Evolutionary conservation across 78 protist species (phyloP).

Genomic region (Protostelium mycophagum): DNA sequence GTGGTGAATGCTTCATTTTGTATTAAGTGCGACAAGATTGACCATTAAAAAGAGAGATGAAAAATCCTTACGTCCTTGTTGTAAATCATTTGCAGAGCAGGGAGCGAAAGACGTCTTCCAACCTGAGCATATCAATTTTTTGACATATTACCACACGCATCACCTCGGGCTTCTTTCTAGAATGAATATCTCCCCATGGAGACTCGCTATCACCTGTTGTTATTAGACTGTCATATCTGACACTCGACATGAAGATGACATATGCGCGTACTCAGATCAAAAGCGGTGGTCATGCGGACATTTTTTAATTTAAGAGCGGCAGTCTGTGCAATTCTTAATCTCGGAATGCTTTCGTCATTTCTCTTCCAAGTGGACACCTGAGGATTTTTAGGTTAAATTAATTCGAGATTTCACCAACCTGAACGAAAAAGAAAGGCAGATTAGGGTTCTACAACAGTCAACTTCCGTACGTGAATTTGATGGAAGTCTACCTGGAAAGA

Average conservation of each 20-base stretch:
- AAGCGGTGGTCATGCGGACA: not conserved
- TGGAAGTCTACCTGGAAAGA: not conserved
- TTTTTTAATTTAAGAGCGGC: not conserved
- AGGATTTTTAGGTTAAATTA: too few species aligned
- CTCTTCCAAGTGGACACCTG: not conserved
- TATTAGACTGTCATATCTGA: not conserved
- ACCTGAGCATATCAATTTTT: not conserved
- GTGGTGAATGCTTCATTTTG: too few species aligned
- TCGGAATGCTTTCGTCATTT: not conserved
- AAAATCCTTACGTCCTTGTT: too few species aligned
- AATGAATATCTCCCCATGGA: not conserved
- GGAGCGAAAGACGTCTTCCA: not conserved
- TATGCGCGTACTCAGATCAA: not conserved
- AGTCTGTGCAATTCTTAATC: not conserved
- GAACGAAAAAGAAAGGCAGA: not conserved
- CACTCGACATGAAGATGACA: not conserved
- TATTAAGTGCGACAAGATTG: too few species aligned
- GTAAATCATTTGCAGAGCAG: not conserved
- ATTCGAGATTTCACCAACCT: too few species aligned
- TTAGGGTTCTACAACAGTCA: not conserved
- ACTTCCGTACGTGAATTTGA: not conserved
- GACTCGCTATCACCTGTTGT: not conserved
- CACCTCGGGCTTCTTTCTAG: not conserved
- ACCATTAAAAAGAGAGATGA: too few species aligned
- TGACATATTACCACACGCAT: not conserved